phyloP scores from a whole-genome alignment of 306 rosid genomes.

The Quercus robur region DNA sequence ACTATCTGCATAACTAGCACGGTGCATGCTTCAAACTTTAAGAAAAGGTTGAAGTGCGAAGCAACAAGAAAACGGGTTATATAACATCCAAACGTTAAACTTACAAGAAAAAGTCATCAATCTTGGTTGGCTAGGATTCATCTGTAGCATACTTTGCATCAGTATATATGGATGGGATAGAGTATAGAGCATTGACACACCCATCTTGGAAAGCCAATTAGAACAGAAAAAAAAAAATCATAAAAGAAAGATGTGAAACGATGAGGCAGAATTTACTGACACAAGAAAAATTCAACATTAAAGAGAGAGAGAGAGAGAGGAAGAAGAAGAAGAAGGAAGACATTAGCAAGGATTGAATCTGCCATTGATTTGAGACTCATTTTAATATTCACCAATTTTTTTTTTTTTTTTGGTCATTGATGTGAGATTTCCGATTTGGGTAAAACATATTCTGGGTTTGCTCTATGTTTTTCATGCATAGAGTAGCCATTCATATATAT shows the following conservation, averaged over 20 bases:
- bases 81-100: conserved; percentile 17
- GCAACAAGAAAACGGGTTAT: background rate
- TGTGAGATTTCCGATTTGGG: too few relatives aligned
- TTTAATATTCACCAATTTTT: too few relatives aligned
- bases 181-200: conserved; percentile 80
- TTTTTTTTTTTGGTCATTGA: too few relatives aligned
- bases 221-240: background rate
- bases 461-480: too few relatives aligned
- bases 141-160: conserved; percentile 67
- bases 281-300: background rate
- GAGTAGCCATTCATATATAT: too few relatives aligned
- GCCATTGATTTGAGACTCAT: too few relatives aligned
- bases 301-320: too few relatives aligned
- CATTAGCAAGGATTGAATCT: too few relatives aligned
- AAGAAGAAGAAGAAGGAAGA: background rate
- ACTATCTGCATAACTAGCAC: conserved; percentile 67
- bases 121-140: conserved; percentile 80
- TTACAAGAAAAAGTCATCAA: conserved; percentile 79
- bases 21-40: conserved; percentile 11
- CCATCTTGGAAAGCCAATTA: conserved; percentile 51
- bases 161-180: conserved; percentile 81
- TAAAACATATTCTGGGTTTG: too few relatives aligned
- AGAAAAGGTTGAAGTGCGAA: conserved; percentile 16
- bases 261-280: background rate
- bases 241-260: background rate